phyloP scores from a whole-genome alignment of 139 green algal species.

The Tetradesmus lagerheimii region DNA sequence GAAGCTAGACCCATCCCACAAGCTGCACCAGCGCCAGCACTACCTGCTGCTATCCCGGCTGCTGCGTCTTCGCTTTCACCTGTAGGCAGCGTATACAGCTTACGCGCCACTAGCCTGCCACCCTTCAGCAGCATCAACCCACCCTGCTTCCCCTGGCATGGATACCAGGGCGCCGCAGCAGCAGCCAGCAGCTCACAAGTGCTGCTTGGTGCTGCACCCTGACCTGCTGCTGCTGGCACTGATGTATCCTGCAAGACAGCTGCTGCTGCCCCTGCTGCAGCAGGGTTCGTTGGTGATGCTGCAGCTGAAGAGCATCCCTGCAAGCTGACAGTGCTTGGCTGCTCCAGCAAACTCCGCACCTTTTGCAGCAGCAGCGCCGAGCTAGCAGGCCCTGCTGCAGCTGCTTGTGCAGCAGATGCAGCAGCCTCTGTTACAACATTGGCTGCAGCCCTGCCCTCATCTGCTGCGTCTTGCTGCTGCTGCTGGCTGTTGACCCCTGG shows the following conservation, averaged over 20 bases:
- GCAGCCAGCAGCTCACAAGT: not conserved
- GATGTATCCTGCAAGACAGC: not conserved
- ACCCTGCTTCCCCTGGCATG: not conserved
- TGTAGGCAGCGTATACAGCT: not conserved
- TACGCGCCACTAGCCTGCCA: not conserved
- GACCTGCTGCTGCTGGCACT: not conserved
- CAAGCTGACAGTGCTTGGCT: not conserved
- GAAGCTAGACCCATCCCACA: no score
- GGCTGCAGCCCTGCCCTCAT: not conserved
- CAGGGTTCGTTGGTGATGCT: not conserved
- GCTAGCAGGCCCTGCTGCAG: not conserved
- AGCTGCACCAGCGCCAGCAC: not conserved
- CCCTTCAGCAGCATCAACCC: not conserved
- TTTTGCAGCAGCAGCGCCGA: not conserved
- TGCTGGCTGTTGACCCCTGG: not conserved
- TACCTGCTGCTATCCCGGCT: not conserved
- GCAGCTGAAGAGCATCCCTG: not conserved
- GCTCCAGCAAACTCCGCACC: not conserved
- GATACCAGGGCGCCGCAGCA: constrained; percentile 5
- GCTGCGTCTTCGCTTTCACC: not conserved
- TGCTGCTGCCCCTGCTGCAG: not conserved
- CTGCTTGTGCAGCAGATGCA: not conserved
- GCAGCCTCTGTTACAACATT: not conserved
- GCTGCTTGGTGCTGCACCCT: not conserved
- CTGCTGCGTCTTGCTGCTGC: not conserved